Percentiles rank a stretch among this genome's conserved stretches.
Evolutionary conservation across 345 rosid species (phyloP).

Genomic region (Camelina neglecta): DNA sequence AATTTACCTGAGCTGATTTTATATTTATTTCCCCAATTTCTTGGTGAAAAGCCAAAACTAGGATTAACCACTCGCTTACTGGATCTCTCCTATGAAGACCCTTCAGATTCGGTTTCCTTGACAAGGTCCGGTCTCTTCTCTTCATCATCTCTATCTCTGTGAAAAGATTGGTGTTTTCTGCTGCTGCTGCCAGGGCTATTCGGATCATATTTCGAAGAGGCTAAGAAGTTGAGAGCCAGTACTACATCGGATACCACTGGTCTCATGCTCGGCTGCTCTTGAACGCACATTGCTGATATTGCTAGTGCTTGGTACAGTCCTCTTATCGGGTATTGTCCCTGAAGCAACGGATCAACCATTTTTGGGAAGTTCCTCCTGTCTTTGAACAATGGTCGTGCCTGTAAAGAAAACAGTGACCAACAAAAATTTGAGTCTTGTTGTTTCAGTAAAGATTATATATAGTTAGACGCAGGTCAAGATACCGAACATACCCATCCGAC

Average conservation of each 20-base stretch:
- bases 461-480: background rate
- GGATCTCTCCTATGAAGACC: slow-evolving; percentile 25
- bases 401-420: background rate
- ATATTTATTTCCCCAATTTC: background rate
- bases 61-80: background rate
- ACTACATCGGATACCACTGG: slow-evolving; percentile 83
- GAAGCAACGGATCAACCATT: slow-evolving; percentile 84
- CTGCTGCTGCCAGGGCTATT: slow-evolving; percentile 43
- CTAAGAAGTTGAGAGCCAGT: slow-evolving; percentile 74
- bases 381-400: slow-evolving; percentile 91
- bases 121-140: slow-evolving; percentile 33
- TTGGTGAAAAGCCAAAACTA: slow-evolving; percentile 34
- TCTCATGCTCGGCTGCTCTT: slow-evolving; percentile 84
- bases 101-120: slow-evolving; percentile 37
- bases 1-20: slow-evolving; percentile 9
- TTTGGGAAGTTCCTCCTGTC: slow-evolving; percentile 69
- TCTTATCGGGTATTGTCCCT: slow-evolving; percentile 71
- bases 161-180: slow-evolving; percentile 34
- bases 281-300: slow-evolving; percentile 94
- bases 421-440: background rate
- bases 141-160: slow-evolving; percentile 10
- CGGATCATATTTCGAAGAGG: slow-evolving; percentile 64
- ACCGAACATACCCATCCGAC: slow-evolving; percentile 86
- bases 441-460: background rate
- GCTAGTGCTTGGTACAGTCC: slow-evolving; percentile 93